Evolutionary conservation across 768 basidiomycete species (phyloP), one percentile per base, ranked within the genome.

Genomic region (Cystofilobasidium capitatum): DNA sequence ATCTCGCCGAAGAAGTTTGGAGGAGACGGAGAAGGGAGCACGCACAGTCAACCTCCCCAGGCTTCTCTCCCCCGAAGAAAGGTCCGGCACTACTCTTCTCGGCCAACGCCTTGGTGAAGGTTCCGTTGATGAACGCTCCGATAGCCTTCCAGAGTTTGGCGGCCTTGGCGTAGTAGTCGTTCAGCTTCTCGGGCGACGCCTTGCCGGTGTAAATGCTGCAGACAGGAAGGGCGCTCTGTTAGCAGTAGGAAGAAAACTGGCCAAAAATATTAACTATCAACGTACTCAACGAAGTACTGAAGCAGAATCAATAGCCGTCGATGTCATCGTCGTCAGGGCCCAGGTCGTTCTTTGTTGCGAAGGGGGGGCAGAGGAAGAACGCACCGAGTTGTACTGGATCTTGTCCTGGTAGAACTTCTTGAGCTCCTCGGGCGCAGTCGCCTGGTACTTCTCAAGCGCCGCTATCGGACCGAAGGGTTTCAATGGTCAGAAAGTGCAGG

Each of bases 81-180:
- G 45, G 12, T 35, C 65, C 65, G 37, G 47, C 51, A 16, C 33
- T 31, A 24, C 47, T 16, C 79, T 82, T 70, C 77, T 79, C 37
- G 16, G 84, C 84, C 0, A 81, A 72, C 47, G 85, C 71, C 71
- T 77, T 81, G 49, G 77, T 73, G 13, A 83, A 76, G 0, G 81
- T 78, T 70, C 83, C 83, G 61, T 82, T 81, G 72, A 87, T 10
- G 58, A 66, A 66, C 8, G 24, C 1, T 2, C 65, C 65, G 39
- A 66, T 42, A 44, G 12, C 31, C 8, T n/a, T 39, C 65, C 65
- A 66, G 16, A 66, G 58, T 13, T 58, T 17, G 1, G 58, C 59
- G 1, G 65, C 65, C 20, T 66, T 37, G 14, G 31, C 2, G 49
- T 60, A 66, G 65, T 66, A 49, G 33, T 60, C 14, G 9, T 36